A percentile compares a stretch with the other conserved stretches of the same genome.
These are phyloP conservation scores for Colletotrichum truncatum DNA, from an alignment of 2,329 filamentous ascomycete species.

Conservation along the genomic window DNA sequence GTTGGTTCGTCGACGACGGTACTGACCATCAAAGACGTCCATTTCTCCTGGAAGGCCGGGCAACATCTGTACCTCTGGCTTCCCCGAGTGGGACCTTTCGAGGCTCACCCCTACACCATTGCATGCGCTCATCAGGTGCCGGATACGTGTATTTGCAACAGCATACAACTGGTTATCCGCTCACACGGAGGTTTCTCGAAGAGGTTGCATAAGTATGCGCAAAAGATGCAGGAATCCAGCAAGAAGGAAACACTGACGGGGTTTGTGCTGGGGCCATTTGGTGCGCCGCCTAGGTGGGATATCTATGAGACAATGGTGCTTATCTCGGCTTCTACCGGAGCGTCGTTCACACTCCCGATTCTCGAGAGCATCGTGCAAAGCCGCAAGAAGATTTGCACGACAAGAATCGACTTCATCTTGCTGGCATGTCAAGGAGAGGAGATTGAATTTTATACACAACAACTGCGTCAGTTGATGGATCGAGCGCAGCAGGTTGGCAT, in stretches of 20 bases:
- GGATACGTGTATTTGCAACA: slow-evolving; percentile 65
- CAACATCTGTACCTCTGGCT: slow-evolving; percentile 71
- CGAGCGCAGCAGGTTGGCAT: slow-evolving; percentile 54
- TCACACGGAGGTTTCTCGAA: slow-evolving; percentile 66
- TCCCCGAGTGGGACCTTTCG: slow-evolving; percentile 60
- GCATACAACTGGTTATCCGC: slow-evolving; percentile 66
- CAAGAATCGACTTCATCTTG: slow-evolving; percentile 62
- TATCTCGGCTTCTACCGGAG: slow-evolving; percentile 70
- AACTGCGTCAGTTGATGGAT: slow-evolving; percentile 55
- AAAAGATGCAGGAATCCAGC: slow-evolving; percentile 16
- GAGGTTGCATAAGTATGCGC: slow-evolving; percentile 53
- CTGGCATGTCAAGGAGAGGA: slow-evolving; percentile 61
- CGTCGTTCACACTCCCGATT: slow-evolving; percentile 68
- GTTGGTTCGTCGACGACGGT: slow-evolving; percentile 63
- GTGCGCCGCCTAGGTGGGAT: slow-evolving; percentile 63
- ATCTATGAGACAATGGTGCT: slow-evolving; percentile 68
- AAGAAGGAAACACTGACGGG: slow-evolving; percentile 45
- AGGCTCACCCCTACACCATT: slow-evolving; percentile 70
- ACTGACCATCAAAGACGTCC: slow-evolving; percentile 67
- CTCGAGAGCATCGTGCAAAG: slow-evolving; percentile 61
- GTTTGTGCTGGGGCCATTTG: slow-evolving; percentile 66
- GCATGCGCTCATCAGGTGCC: slow-evolving; percentile 62
- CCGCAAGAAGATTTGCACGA: slow-evolving; percentile 54
- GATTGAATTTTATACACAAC: slow-evolving; percentile 62
- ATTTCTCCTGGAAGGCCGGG: slow-evolving; percentile 67